Conservation (phyloP, 1,284 basidiomycete species). For the Ustilago shanxiensis region DNA sequence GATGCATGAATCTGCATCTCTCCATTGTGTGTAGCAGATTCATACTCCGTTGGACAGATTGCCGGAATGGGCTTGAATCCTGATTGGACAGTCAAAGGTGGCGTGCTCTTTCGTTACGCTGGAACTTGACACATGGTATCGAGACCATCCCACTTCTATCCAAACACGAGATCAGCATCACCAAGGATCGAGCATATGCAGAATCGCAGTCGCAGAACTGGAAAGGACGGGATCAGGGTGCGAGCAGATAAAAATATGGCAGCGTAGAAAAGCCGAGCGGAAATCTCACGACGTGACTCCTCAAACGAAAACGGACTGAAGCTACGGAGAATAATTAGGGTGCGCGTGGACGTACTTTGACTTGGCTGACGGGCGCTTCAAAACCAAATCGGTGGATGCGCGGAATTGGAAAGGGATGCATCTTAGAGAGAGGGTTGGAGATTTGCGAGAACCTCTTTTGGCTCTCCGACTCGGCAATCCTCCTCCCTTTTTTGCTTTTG, state of each 20-base stretch:
- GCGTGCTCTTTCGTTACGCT: neutral
- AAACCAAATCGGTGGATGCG: too few relatives aligned
- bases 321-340: neutral
- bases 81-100: constrained; percentile 5
- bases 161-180: neutral
- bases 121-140: neutral
- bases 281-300: neutral
- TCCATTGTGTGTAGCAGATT: neutral
- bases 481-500: neutral
- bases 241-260: neutral
- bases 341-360: neutral
- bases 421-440: constrained; percentile 20
- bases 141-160: neutral
- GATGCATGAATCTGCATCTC: neutral
- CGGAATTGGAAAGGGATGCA: too few relatives aligned
- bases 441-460: constrained; percentile 22
- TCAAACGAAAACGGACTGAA: too few relatives aligned
- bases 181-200: neutral
- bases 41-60: constrained; percentile 10
- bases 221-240: neutral
- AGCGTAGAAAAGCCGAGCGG: neutral
- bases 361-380: too few relatives aligned
- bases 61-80: neutral
- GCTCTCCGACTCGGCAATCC: constrained; percentile 24
- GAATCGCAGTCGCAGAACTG: neutral